Conservation (phyloP, 108 stramenopile species). For the Stephanodiscus minutulus region DNA sequence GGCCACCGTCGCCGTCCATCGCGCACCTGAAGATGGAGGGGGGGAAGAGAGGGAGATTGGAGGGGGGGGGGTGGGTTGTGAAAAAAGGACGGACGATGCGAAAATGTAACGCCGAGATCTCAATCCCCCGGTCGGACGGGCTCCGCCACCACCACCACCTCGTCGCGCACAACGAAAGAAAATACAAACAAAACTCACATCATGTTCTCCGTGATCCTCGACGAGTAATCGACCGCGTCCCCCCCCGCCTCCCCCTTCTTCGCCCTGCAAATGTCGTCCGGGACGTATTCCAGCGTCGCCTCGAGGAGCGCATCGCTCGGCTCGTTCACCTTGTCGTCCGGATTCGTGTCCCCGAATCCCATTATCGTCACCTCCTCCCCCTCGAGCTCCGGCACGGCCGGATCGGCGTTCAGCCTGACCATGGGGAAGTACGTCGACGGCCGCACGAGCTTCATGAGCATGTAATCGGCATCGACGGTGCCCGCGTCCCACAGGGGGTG, state of each 20-base stretch:
- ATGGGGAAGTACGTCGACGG: slow-evolving; percentile 5
- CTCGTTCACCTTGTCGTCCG: slow-evolving; percentile 20
- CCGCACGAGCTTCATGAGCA: slow-evolving; percentile 53
- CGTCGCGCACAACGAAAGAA: not conserved
- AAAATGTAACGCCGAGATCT: too few species aligned
- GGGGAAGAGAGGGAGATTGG: not conserved
- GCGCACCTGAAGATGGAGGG: slow-evolving; percentile 15
- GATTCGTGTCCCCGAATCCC: slow-evolving; percentile 64
- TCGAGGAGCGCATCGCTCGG: slow-evolving; percentile 21
- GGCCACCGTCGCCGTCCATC: slow-evolving; percentile 11
- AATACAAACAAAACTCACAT: slow-evolving; percentile 31
- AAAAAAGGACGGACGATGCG: not conserved
- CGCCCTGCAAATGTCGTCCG: slow-evolving; percentile 28
- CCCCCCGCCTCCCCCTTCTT: slow-evolving; percentile 13
- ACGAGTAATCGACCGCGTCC: not conserved
- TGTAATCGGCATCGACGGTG: slow-evolving; percentile 50
- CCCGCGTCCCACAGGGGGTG: slow-evolving; percentile 54
- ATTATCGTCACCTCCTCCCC: slow-evolving; percentile 43
- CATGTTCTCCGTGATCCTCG: slow-evolving; percentile 38
- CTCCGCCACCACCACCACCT: too few species aligned
- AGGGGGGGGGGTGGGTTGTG: not conserved
- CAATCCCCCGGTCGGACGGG: too few species aligned
- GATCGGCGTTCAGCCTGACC: slow-evolving; percentile 52
- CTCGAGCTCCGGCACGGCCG: slow-evolving; percentile 19
- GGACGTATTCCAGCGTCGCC: slow-evolving; percentile 26